phyloP scores from a whole-genome alignment of 2,329 filamentous ascomycete species.

The Pestalotiopsis sp. region DNA sequence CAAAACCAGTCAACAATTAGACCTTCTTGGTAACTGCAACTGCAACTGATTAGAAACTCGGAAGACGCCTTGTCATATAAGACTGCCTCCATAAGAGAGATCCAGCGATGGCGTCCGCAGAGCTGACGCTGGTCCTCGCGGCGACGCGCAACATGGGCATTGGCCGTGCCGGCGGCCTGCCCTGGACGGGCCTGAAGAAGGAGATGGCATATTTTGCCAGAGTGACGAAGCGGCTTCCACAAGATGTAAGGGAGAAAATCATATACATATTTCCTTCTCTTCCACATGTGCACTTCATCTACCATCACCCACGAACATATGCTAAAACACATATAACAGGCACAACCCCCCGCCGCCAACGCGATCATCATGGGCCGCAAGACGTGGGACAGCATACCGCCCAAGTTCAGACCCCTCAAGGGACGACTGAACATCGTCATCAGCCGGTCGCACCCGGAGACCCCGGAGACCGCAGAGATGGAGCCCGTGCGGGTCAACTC shows the following conservation, averaged over 20 bases:
- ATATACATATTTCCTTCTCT: too few relatives aligned
- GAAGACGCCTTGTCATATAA: background rate
- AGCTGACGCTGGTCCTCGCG: conserved; percentile 91
- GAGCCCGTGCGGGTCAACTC: conserved; percentile 62
- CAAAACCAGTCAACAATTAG: background rate
- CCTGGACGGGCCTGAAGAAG: conserved; percentile 85
- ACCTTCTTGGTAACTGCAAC: background rate
- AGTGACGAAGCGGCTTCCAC: conserved; percentile 72
- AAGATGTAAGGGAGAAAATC: conserved; percentile 33
- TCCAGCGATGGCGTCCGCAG: conserved; percentile 38
- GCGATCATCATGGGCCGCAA: conserved; percentile 97
- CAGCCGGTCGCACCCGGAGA: conserved; percentile 51
- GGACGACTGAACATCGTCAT: conserved; percentile 83
- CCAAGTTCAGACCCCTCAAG: conserved; percentile 75
- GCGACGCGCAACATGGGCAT: conserved; percentile 91
- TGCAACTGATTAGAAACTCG: background rate
- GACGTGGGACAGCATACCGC: conserved; percentile 91
- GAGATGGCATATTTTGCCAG: conserved; percentile 97
- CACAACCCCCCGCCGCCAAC: conserved; percentile 50
- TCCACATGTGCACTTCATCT: background rate
- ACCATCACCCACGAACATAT: background rate
- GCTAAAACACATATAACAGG: conserved; percentile 21
- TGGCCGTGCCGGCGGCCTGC: conserved; percentile 75
- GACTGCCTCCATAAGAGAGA: background rate
- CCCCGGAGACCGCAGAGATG: conserved; percentile 27